Conservation (phyloP, 306 rosid genomes). For the Cicer cuneatum region DNA sequence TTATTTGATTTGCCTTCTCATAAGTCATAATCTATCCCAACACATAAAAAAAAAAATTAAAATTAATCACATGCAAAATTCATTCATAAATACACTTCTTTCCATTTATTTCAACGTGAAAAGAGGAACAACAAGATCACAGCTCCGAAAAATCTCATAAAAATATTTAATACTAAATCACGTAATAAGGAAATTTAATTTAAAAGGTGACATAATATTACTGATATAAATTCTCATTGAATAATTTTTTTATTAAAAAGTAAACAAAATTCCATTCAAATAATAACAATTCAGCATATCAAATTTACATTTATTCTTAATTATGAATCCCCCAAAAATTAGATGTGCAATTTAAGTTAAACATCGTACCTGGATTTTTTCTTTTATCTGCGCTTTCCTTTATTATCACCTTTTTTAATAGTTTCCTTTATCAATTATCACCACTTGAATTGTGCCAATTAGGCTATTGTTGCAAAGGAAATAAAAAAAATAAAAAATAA, state of each 20-base stretch:
- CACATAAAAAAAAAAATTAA: no score
- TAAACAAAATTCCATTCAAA: background rate
- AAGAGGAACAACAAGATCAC: background rate
- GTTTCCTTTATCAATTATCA: no score
- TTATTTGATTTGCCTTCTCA: no score
- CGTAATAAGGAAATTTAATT: conserved; percentile 7
- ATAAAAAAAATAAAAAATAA: background rate
- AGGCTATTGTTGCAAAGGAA: background rate
- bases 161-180: background rate
- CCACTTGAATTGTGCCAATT: conserved; percentile 1
- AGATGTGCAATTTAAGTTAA: conserved; percentile 11
- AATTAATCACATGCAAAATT: no score
- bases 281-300: background rate
- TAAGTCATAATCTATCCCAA: no score
- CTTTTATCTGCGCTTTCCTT: background rate
- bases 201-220: background rate
- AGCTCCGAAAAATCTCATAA: background rate
- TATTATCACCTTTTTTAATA: background rate
- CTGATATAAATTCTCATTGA: conserved; percentile 25
- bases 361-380: background rate
- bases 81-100: no score
- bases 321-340: conserved; percentile 1
- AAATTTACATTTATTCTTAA: background rate
- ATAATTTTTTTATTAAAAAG: background rate
- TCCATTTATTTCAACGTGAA: conserved; percentile 4